Evolutionary conservation across 2,329 filamentous ascomycete genomes (phyloP), one percentile per base, ranked within the genome.

Genomic region (Beauveria sp.): DNA sequence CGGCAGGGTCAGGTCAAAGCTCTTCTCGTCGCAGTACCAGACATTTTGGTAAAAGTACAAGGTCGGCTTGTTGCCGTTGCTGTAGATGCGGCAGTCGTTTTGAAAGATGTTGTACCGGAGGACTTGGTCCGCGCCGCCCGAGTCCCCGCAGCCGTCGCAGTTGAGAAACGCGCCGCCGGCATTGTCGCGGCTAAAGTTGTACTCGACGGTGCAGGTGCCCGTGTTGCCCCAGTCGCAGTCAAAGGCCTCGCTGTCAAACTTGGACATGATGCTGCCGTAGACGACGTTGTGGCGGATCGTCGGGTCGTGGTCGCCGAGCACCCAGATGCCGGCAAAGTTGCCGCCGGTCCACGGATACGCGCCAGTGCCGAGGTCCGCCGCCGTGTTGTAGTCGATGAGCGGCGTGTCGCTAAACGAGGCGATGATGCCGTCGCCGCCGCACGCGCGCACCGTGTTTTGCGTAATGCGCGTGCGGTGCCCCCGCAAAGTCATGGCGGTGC

Each of bases 271-370:
- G 50, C 64, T 66, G 28, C 66, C 64, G 50, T 65, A 64, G 12
- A 69, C 67, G 41, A 68, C 67, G 44, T 69, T 69, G 58, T 64
- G 65, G 7, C 61, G 57, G 41, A 68, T 65, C 41, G 62, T 59
- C 41, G 66, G 56, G 37, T 66, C 61, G 60, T 63, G 56, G 51
- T 59, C 53, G 20, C 64, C 66, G n/a, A 68, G 63, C n/a, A 68
- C 67, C 67, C 67, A 68, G 52, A 68, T 68, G 16, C 67, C 67
- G 18, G 67, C 67, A 47, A 68, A 68, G 61, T 68, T 68, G 57
- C 67, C 67, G 9, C 67, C 66, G 4, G 66, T 67, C 47, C 58
- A 68, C n/a, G 66, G 66, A 34, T 68, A 68, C 16, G 64, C 64
- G 1, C 67, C 67, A 1, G 54, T 65, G 40, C 67, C 67, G 5